phyloP scores from a whole-genome alignment of 2,329 filamentous ascomycete species.

The Orbilia blumenaviensis region DNA sequence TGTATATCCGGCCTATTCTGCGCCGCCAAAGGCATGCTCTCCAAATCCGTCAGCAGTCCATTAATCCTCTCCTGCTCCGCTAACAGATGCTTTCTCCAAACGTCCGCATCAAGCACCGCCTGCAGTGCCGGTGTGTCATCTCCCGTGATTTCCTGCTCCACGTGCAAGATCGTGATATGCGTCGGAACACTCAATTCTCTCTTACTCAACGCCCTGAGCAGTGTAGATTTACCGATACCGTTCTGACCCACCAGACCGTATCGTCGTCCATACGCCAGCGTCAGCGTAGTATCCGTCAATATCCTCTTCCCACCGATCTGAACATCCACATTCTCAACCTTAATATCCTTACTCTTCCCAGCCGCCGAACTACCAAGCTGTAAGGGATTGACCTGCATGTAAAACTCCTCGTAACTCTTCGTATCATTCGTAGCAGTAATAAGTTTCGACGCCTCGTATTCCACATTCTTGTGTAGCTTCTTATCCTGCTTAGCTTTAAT shows the following conservation, averaged over 20 bases:
- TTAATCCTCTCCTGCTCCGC: slow-evolving; percentile 88
- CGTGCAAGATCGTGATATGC: slow-evolving; percentile 98
- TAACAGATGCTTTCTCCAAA: slow-evolving; percentile 95
- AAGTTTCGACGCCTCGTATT: slow-evolving; percentile 93
- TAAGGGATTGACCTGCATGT: slow-evolving; percentile 98
- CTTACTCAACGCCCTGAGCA: slow-evolving; percentile 87
- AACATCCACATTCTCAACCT: slow-evolving; percentile 94
- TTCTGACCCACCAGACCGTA: slow-evolving; percentile 99
- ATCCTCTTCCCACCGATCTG: slow-evolving; percentile 90
- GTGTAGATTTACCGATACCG: slow-evolving; percentile 97
- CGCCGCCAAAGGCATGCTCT: slow-evolving; percentile 62
- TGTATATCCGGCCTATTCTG: slow-evolving; percentile 52
- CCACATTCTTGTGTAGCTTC: slow-evolving; percentile 97
- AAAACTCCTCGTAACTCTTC: slow-evolving; percentile 98
- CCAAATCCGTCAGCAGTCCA: slow-evolving; percentile 77
- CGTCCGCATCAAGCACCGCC: slow-evolving; percentile 94
- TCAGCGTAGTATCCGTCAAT: slow-evolving; percentile 86
- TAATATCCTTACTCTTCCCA: slow-evolving; percentile 98
- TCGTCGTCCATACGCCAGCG: slow-evolving; percentile 87
- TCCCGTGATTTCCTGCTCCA: slow-evolving; percentile 96
- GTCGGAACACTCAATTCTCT: slow-evolving; percentile 94
- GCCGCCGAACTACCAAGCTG: slow-evolving; percentile 77
- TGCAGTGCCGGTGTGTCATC: slow-evolving; percentile 95
- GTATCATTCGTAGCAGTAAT: slow-evolving; percentile 82
- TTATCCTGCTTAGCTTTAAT: slow-evolving; percentile 98